Evolutionary conservation across 306 rosid genomes (phyloP).

Genomic region (Dalbergia cochinchinensis): DNA sequence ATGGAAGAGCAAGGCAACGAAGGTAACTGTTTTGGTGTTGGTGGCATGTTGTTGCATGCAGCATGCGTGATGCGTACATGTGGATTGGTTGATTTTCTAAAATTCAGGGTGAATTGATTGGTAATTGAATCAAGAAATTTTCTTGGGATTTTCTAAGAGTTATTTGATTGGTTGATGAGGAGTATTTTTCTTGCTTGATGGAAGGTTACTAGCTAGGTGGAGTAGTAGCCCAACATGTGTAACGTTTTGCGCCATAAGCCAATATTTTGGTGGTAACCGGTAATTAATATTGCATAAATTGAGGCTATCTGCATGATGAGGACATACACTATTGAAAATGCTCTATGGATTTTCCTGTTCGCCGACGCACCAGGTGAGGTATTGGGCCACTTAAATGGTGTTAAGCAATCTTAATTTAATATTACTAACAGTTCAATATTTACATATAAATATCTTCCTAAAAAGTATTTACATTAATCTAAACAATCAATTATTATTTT

Average conservation of each 20-base stretch:
- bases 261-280: not conserved
- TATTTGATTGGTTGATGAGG: not conserved
- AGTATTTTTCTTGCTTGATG: not conserved
- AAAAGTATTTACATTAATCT: too few species aligned
- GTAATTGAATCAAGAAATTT: not conserved
- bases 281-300: not conserved
- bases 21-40: not conserved
- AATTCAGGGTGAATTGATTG: slow-evolving; percentile 20
- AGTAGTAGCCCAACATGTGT: slow-evolving; percentile 42
- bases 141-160: slow-evolving; percentile 28
- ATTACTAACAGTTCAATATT: too few species aligned
- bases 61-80: not conserved
- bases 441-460: too few species aligned
- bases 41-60: not conserved
- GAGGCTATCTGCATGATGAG: not conserved
- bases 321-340: not conserved
- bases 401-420: too few species aligned
- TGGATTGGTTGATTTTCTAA: not conserved
- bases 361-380: not conserved
- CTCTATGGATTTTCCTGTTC: not conserved
- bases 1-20: not conserved
- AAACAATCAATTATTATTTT: too few species aligned
- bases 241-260: slow-evolving; percentile 32
- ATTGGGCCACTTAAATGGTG: not conserved
- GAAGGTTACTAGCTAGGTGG: slow-evolving; percentile 15